A percentile compares a stretch with the other conserved stretches of the same genome.
phyloP scores from a whole-genome alignment of 2,329 filamentous ascomycete genomes.

The Cladosporium sp. region DNA sequence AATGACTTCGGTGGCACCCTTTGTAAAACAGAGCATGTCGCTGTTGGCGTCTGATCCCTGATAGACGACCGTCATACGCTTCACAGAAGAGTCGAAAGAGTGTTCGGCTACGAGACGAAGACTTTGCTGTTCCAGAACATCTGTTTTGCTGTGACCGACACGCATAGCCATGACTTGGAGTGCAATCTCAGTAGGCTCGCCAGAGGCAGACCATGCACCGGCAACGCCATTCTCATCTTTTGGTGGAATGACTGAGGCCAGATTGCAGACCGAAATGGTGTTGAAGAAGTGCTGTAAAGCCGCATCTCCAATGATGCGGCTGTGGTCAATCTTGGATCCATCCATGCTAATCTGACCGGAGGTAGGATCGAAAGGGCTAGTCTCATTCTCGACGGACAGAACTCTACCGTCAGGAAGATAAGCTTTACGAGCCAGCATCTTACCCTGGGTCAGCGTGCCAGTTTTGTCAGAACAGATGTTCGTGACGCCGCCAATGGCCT shows the following conservation, averaged over 20 bases:
- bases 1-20: conserved; percentile 32
- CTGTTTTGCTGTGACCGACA: conserved; percentile 39
- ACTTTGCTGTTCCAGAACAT: conserved; percentile 18
- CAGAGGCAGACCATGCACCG: conserved; percentile 55
- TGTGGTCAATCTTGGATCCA: not conserved
- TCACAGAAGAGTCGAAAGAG: conserved; percentile 32
- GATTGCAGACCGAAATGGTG: conserved; percentile 60
- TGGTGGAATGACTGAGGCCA: conserved; percentile 52
- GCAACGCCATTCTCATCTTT: conserved; percentile 43
- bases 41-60: conserved; percentile 13
- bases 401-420: conserved; percentile 57
- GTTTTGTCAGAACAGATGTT: conserved; percentile 70
- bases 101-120: conserved; percentile 25
- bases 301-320: conserved; percentile 37
- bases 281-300: conserved; percentile 50
- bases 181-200: conserved; percentile 68
- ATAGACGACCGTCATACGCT: conserved; percentile 32
- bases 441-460: conserved; percentile 51
- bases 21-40: conserved; percentile 25
- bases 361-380: conserved; percentile 53
- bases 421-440: conserved; percentile 59
- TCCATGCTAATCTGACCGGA: conserved; percentile 52
- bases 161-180: conserved; percentile 68
- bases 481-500: conserved; percentile 60
- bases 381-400: conserved; percentile 53